Base-by-base conservation (phyloP, 768 basidiomycete species). In the Tylopilus sp. region DNA sequence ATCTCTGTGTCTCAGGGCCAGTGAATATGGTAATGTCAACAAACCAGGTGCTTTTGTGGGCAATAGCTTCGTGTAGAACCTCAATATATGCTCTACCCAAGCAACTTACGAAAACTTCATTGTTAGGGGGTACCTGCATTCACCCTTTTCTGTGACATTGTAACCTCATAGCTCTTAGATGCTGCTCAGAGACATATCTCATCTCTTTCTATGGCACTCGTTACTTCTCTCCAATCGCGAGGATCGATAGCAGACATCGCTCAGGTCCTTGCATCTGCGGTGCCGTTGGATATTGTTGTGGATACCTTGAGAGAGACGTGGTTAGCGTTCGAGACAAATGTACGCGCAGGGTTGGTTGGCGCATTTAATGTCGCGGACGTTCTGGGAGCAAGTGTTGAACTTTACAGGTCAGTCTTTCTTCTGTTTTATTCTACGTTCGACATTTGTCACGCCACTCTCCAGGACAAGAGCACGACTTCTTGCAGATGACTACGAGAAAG, bases 231-330 rank as follows among this genome's bases (percentile, higher is more conserved):
- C 42, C 72, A 79, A 26, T 75, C 79, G 3, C 75, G 78, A 42
- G 73, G 68, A 52, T 76, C 80, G n/a, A 72, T 82, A 28, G 71
- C 79, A 11, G 89, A 91, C 61, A 68, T 89, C 31, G 73, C 78
- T 21, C 85, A 86, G 61, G 57, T 74, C 24, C 72, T 91, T 29
- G 73, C 81, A 26, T 71, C 76, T 17, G 64, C 75, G 3, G 65
- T 74, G 6, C 59, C 79, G 0, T 57, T 76, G 29, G 61, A 74
- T 16, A 73, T 76, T n/a, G 70, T 80, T 9, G 69, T 74, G 37
- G 74, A 78, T 33, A 72, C 77, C 11, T 58, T 91, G 33, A 75
- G 68, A 56, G 75, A 76, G 28, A 67, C 77, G 3, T 72, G 83
- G 56, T 58, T 67, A 4, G 65, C 78, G 6, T 69, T 85, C 30